Conservation (phyloP, 345 rosid species). For the Salix viminalis region DNA sequence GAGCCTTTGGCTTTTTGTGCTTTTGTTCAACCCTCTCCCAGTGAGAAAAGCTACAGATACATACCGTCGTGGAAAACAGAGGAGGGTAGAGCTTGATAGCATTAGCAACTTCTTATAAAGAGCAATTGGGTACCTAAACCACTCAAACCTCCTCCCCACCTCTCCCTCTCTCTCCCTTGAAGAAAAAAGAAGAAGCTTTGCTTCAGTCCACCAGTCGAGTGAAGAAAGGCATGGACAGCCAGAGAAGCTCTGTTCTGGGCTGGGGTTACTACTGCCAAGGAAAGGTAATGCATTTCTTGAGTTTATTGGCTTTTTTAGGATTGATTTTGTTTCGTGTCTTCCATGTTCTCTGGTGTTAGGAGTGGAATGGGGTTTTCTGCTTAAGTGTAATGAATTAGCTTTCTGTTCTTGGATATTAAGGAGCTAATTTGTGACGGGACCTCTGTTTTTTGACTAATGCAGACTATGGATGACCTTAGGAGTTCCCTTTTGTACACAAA, state of each 20-base stretch:
- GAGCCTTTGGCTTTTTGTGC: constrained; percentile 41
- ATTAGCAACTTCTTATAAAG: constrained; percentile 21
- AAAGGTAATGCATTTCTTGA: constrained; percentile 33
- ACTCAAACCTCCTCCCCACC: constrained; percentile 26
- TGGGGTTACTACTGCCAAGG: constrained; percentile 65
- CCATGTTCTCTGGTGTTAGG: background rate
- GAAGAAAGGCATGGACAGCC: constrained; percentile 53
- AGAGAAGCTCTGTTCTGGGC: constrained; percentile 43
- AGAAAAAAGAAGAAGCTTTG: background rate
- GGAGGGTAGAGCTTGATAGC: background rate
- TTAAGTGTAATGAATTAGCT: background rate
- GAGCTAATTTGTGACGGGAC: constrained; percentile 18
- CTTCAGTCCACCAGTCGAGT: background rate
- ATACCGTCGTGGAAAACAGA: constrained; percentile 1
- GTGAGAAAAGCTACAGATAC: background rate
- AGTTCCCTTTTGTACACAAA: constrained; percentile 58
- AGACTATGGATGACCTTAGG: constrained; percentile 73
- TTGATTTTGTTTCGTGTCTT: background rate
- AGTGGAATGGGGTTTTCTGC: background rate
- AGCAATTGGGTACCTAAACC: constrained; percentile 16
- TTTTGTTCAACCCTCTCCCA: constrained; percentile 29
- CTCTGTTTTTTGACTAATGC: constrained; percentile 16
- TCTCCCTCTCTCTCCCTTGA: background rate
- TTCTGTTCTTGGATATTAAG: background rate
- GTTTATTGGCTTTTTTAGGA: background rate